Base-by-base conservation (phyloP, 345 rosid genomes). In the Salix brachista region DNA sequence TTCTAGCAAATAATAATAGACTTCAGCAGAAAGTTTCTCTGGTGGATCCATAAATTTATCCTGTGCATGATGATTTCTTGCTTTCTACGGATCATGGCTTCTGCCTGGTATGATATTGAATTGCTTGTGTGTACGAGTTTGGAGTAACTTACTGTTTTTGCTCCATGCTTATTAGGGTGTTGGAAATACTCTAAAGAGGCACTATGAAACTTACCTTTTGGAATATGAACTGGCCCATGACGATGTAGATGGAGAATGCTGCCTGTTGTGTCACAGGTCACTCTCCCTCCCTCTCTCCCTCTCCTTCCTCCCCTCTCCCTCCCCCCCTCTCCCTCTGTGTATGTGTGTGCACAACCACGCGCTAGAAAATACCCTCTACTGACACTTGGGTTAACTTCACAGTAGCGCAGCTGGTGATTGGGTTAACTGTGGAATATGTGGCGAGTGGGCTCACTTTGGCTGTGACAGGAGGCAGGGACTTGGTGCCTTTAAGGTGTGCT, bases 381-480 rank as follows among this genome's bases (percentile, higher is more conserved):
- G 39, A 89, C 76, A 62, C 8, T 25, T 11, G 44, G 73, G 71
- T 80, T 36, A 21, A 72, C 77, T 75, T 83, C 83, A 85, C 95
- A 96, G 99, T 96, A 92, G 99, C 32, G 97, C 99, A 50, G 95
- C 99, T 1, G 99, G 98, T 80, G 98, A 96, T 77, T 94, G 99
- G 99, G 99, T 96, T 70, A 96, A 96, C 81, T 96, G 99, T 77
- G 97, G 98, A 80, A 89, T 92, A 65, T 96, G 99, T 41, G 99
- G 97, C 14, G 99, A 96, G 80, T 94, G 99, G 99, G 99, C 99
- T 19, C 99, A 96, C 84, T 96, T 96, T 74, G 98, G 99, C 79
- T 94, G 99, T 85, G 99, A 96, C 77, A 83, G 97, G 86, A 91
- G 98, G 80, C 97, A 93, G 67, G 98, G 99, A 30, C 99, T 93